Conservation (phyloP, 352 stramenopile genomes). For the Phytophthora lateralis region DNA sequence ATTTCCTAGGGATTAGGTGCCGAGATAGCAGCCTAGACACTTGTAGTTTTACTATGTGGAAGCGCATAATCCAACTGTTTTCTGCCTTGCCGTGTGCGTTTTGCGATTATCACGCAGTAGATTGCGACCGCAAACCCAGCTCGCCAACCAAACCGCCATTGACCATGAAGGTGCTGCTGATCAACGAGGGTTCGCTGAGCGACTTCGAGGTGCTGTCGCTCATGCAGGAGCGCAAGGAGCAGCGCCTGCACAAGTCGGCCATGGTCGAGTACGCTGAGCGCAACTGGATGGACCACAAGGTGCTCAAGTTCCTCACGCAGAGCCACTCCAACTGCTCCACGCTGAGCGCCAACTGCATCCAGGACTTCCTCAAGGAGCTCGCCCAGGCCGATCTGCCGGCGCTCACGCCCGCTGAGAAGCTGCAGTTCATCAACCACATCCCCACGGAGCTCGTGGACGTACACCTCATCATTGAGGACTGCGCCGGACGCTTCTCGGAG, state of each 20-base stretch:
- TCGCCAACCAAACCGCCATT: slow-evolving; percentile 10
- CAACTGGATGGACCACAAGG: slow-evolving; percentile 92
- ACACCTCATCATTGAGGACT: slow-evolving; percentile 87
- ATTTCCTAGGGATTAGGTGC: slow-evolving; percentile 33
- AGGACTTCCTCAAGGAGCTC: slow-evolving; percentile 65
- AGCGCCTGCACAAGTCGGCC: slow-evolving; percentile 75
- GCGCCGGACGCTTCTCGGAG: slow-evolving; percentile 75
- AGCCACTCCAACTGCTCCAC: slow-evolving; percentile 62
- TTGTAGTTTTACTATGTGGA: slow-evolving; percentile 38
- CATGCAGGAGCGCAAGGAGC: slow-evolving; percentile 83
- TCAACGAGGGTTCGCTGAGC: slow-evolving; percentile 80
- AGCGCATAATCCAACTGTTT: slow-evolving; percentile 31
- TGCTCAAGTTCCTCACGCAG: slow-evolving; percentile 87
- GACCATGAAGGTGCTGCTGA: slow-evolving; percentile 85
- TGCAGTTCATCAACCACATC: slow-evolving; percentile 88
- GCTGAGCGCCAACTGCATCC: slow-evolving; percentile 54
- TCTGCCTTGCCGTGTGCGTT: not conserved
- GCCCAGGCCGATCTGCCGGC: slow-evolving; percentile 44
- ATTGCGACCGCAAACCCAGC: not conserved
- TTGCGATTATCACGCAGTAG: not conserved
- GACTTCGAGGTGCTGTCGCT: slow-evolving; percentile 84
- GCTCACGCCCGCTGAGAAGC: slow-evolving; percentile 73
- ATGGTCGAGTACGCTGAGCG: slow-evolving; percentile 81
- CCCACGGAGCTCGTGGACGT: slow-evolving; percentile 85
- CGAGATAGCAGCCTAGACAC: slow-evolving; percentile 31